Evolutionary conservation across 495 filamentous ascomycete species (phyloP).

Genomic region (Trichoderma gamsii): DNA sequence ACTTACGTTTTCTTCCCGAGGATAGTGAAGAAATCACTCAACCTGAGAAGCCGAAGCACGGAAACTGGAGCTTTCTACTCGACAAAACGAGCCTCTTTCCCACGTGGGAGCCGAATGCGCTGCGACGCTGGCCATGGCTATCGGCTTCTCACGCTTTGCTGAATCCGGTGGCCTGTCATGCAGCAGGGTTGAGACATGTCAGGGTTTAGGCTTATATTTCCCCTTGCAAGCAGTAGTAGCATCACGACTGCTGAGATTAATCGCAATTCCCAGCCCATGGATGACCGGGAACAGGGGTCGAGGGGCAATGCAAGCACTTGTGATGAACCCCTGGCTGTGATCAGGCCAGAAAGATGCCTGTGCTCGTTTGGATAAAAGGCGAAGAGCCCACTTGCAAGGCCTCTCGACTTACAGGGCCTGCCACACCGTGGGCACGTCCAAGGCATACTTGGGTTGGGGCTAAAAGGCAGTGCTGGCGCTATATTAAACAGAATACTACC

Average conservation of each 20-base stretch:
- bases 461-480: neutral
- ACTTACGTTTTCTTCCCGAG: too few relatives aligned
- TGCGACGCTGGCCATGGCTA: neutral
- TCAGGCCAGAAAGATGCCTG: slow-evolving; percentile 3
- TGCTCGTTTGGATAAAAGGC: slow-evolving; percentile 12
- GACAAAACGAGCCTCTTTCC: neutral
- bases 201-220: neutral
- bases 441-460: neutral
- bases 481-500: too few relatives aligned
- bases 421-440: neutral
- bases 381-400: neutral
- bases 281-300: neutral
- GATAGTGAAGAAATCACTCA: too few relatives aligned
- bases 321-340: neutral
- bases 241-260: neutral
- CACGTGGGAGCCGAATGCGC: neutral
- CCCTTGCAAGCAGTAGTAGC: neutral
- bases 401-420: neutral
- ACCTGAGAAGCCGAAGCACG: too few relatives aligned
- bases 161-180: neutral
- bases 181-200: neutral
- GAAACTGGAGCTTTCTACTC: too few relatives aligned
- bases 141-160: neutral
- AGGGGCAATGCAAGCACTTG: neutral
- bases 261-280: neutral